Conservation (phyloP, 495 filamentous ascomycete species). For the Mycothermus thermophilus region DNA sequence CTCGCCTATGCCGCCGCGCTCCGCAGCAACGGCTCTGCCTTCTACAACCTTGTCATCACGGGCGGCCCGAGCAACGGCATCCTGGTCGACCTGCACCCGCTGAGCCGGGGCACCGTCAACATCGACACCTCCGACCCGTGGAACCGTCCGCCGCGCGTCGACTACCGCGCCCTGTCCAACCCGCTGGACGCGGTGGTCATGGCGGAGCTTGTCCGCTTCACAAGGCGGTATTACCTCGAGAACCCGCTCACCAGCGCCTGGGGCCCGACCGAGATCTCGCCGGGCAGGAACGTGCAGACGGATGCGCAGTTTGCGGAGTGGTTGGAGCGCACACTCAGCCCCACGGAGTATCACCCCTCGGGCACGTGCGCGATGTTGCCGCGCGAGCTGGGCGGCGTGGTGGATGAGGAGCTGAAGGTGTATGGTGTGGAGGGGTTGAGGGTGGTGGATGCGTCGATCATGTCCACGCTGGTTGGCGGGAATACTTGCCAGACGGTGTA, state of each 20-base stretch:
- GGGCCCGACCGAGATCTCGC: slow-evolving; percentile 17
- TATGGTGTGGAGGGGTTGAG: slow-evolving; percentile 27
- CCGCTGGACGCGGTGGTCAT: slow-evolving; percentile 32
- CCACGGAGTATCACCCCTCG: slow-evolving; percentile 31
- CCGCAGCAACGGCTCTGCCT: slow-evolving; percentile 25
- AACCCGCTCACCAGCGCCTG: slow-evolving; percentile 17
- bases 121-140: slow-evolving; percentile 28
- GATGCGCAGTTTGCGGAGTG: slow-evolving; percentile 20
- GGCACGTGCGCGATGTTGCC: slow-evolving; percentile 37
- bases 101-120: slow-evolving; percentile 33
- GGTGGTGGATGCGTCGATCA: slow-evolving; percentile 32
- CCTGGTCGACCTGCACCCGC: slow-evolving; percentile 30
- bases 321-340: slow-evolving; percentile 17
- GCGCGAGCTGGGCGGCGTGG: slow-evolving; percentile 38
- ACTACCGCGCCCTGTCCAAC: slow-evolving; percentile 37
- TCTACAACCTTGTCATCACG: slow-evolving; percentile 28
- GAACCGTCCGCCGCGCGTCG: slow-evolving; percentile 26
- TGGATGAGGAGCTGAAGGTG: slow-evolving; percentile 29
- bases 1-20: slow-evolving; percentile 25
- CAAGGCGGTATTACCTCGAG: slow-evolving; percentile 24
- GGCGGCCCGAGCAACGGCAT: slow-evolving; percentile 22
- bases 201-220: slow-evolving; percentile 29
- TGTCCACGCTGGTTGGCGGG: slow-evolving; percentile 24
- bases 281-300: slow-evolving; percentile 18
- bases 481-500: slow-evolving; percentile 33